Base-by-base conservation (phyloP, 768 basidiomycete species). In the Leccinellum albellum region DNA sequence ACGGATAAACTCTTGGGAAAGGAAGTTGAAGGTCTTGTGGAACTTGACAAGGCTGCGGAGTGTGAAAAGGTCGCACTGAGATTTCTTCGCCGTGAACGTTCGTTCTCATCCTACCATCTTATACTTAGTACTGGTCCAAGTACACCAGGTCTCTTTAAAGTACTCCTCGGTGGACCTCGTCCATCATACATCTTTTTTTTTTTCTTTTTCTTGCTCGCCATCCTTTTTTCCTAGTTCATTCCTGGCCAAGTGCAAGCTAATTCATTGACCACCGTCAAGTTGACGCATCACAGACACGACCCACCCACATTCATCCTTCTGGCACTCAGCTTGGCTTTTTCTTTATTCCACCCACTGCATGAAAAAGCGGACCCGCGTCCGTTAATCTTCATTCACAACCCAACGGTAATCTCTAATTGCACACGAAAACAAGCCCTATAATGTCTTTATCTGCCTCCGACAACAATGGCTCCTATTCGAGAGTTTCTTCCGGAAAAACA, bases 361-460 rank as follows among this genome's bases (percentile, higher is more conserved):
- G 61, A 63, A 72, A 73, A 73, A 68, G 58, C 61, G 61, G 63
- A 61, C 71, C 10, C 46, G 17, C 55, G 61, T 72, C 68, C 65
- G 68, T 70, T 73, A 73, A 75, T 73, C 63, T 64, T 56, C 66
- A 60, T 57, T 62, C 65, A 67, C 66, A 73, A 74, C 69, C 66
- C 56, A 71, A 72, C 71, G 65, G 67, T 91, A 91, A 91, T 92
- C 82, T 82, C 80, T 91, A 91, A 90, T 90, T 83, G 74, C 76
- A 75, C 79, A 71, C 71, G 60, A 74, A 70, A 74, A 69, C 63
- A 66, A 78, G 73, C 70, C 75, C 76, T 88, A 88, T 88, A 89
- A 93, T 93, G 91, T 91, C 91, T 79, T 85, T 92, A 82, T 90
- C 90, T 73, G 83, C 89, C 73, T 80, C 82, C 72, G 88, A 91